Base-by-base conservation (phyloP, 768 basidiomycete genomes). In the Kwoniella sp. region DNA sequence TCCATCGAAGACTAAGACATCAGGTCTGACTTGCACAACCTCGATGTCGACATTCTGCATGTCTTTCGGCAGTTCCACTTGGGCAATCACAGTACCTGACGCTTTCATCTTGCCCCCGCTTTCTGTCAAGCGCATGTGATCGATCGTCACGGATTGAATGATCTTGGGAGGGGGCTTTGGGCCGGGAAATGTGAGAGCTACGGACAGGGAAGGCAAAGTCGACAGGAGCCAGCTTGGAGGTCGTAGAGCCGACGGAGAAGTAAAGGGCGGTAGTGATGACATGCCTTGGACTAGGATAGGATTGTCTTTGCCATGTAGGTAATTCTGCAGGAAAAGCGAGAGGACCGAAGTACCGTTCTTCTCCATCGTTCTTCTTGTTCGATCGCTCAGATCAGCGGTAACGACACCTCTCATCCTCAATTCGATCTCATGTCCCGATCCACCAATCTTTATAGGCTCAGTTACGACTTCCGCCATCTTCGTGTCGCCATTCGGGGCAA, bases 21-120 rank as follows among this genome's bases (percentile, higher is more conserved):
- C 77, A 13, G 79, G 79, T 46, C 81, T 82, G n/a, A 83, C 82
- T 3, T 83, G 82, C 40, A 76, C 77, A 12, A 82, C 87, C 2
- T 85, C 87, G 0, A 85, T 86, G 0, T 83, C 85, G 63, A 83
- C 89, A 37, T 77, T 84, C 9, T 81, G 85, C 68, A 90, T 86
- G 0, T 81, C 84, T 25, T 90, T 88, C 67, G 92, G 91, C 1
- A 84, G 89, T 63, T 71, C 64, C 8, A 78, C 66, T 30, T 66
- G 59, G 5, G 76, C 79, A 17, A 76, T 57, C 30, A 79, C 79
- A 4, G 64, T 65, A 4, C 79, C 79, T 9, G 76, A 73, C 21
- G 74, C 77, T 26, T 52, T 57, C 60, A 77, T 73, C 56, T 77
- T 75, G 2, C 77, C 77, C 15, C 59, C 53, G 6, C 67, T 47